Percentiles rank a stretch among this genome's conserved stretches.
Evolutionary conservation across 2,329 filamentous ascomycete species (phyloP).

Genomic region (Calycina marina): DNA sequence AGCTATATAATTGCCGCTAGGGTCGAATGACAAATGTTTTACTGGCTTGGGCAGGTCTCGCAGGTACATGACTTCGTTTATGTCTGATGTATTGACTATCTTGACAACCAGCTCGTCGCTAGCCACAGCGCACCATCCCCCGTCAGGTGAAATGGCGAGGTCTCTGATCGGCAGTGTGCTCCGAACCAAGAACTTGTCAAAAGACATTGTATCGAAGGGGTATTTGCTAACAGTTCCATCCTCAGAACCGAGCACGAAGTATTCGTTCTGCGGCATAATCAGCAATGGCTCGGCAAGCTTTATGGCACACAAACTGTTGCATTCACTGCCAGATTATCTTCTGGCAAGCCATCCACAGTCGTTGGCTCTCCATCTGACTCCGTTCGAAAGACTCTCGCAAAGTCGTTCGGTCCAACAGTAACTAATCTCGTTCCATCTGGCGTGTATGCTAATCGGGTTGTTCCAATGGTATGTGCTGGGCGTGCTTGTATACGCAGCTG

Average conservation of each 20-base stretch:
- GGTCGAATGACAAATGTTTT: conserved; percentile 86
- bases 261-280: conserved; percentile 42
- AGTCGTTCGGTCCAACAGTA: conserved; percentile 87
- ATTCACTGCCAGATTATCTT: conserved; percentile 69
- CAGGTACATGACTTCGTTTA: conserved; percentile 59
- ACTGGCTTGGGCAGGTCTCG: conserved; percentile 74
- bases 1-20: conserved; percentile 58
- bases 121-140: conserved; percentile 83
- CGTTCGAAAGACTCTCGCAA: conserved; percentile 82
- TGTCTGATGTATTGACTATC: conserved; percentile 70
- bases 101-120: conserved; percentile 92
- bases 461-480: conserved; percentile 69
- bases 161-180: conserved; percentile 79
- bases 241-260: conserved; percentile 81
- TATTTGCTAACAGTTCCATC: conserved; percentile 95
- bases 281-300: conserved; percentile 3
- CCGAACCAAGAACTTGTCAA: conserved; percentile 72
- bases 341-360: conserved; percentile 82
- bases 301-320: conserved; percentile 35
- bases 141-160: conserved; percentile 66
- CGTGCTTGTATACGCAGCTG: conserved; percentile 41
- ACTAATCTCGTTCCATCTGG: conserved; percentile 75
- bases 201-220: conserved; percentile 56
- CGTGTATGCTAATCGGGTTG: conserved; percentile 79
- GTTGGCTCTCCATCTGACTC: conserved; percentile 84